phyloP scores from a whole-genome alignment of 305 asterid genomes.

The Ruellia speciosa region DNA sequence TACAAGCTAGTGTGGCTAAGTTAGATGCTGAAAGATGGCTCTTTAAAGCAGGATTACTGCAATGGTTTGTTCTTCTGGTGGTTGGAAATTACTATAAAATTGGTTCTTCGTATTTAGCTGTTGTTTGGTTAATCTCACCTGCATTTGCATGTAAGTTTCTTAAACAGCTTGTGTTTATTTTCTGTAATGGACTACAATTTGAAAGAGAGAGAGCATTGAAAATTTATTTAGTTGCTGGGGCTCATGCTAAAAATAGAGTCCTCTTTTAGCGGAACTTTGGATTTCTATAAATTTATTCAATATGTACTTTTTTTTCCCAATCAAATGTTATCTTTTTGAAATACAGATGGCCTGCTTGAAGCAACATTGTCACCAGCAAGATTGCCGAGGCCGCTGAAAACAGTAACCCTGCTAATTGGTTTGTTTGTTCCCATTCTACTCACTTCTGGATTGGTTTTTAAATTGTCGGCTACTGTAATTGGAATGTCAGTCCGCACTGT shows the following conservation, averaged over 20 bases:
- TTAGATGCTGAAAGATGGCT: slow-evolving; percentile 97
- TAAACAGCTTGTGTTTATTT: background rate
- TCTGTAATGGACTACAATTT: no score
- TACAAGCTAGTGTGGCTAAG: slow-evolving; percentile 50
- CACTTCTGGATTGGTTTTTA: slow-evolving; percentile 71
- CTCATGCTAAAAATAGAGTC: background rate
- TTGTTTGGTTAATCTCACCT: slow-evolving; percentile 78
- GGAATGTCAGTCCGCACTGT: slow-evolving; percentile 67
- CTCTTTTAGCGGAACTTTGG: background rate
- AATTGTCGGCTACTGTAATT: slow-evolving; percentile 48
- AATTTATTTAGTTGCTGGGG: no score
- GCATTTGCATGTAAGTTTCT: slow-evolving; percentile 91
- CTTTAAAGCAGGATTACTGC: slow-evolving; percentile 71
- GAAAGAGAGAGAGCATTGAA: no score
- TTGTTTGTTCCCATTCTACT: slow-evolving; percentile 58
- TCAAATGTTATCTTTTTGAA: slow-evolving; percentile 31
- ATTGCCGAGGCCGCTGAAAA: slow-evolving; percentile 85
- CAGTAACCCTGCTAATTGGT: slow-evolving; percentile 65
- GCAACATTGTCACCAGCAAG: slow-evolving; percentile 88
- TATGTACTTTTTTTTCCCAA: background rate
- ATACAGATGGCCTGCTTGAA: slow-evolving; percentile 88
- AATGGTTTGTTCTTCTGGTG: slow-evolving; percentile 71
- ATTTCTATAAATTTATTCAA: slow-evolving; percentile 8
- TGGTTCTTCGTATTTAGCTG: slow-evolving; percentile 75
- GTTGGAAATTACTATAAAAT: slow-evolving; percentile 64